phyloP scores from a whole-genome alignment of 495 filamentous ascomycete genomes.

The Emericellopsis terricola region DNA sequence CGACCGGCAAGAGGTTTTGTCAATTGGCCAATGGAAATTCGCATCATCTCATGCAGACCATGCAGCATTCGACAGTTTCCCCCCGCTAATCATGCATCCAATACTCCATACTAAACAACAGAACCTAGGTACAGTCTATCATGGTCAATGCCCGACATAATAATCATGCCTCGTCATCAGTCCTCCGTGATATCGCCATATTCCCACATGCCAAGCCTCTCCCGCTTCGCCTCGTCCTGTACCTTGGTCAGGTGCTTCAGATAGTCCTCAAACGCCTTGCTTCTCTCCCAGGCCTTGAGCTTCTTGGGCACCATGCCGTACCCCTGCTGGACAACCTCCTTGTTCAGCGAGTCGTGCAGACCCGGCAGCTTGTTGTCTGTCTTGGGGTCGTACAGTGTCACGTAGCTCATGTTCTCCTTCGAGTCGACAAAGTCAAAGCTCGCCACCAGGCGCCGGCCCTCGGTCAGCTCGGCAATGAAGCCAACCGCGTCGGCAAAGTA shows the following conservation, averaged over 20 bases:
- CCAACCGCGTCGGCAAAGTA: conserved; percentile 65
- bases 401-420: conserved; percentile 57
- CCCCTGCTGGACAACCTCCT: conserved; percentile 64
- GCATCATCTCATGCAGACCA: no score
- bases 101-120: no score
- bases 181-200: conserved; percentile 92
- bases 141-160: no score
- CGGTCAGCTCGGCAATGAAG: conserved; percentile 49
- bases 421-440: conserved; percentile 68
- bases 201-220: conserved; percentile 83
- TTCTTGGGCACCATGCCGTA: conserved; percentile 80
- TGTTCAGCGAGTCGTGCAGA: conserved; percentile 58
- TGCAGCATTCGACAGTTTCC: no score
- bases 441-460: conserved; percentile 58
- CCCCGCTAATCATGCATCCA: no score
- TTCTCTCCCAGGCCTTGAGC: conserved; percentile 72
- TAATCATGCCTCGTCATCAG: no score
- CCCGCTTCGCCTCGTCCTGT: conserved; percentile 57
- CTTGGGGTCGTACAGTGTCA: conserved; percentile 76
- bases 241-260: conserved; percentile 46
- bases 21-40: no score
- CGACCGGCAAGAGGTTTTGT: no score
- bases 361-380: conserved; percentile 26
- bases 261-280: conserved; percentile 43
- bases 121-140: no score